Conservation (phyloP, 2,329 filamentous ascomycete species). For the Ceratocystis lukuohia region DNA sequence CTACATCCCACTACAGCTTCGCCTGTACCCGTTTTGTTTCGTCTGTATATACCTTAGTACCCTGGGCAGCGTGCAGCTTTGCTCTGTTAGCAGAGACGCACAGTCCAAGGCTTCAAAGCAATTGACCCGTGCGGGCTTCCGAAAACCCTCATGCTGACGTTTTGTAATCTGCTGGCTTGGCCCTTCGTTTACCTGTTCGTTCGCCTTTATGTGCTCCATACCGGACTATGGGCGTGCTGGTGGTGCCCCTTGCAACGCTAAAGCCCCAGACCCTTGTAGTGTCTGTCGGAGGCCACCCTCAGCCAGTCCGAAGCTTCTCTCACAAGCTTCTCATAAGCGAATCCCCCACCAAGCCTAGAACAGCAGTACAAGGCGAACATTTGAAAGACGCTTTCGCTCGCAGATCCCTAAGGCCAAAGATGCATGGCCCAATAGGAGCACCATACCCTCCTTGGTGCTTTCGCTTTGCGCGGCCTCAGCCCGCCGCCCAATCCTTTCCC, state of each 20-base stretch:
- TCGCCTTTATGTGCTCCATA: neutral
- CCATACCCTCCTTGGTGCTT: neutral
- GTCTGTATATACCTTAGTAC: neutral
- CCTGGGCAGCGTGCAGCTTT: neutral
- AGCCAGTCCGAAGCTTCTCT: neutral
- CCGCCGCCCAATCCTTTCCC: neutral
- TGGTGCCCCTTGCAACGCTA: neutral
- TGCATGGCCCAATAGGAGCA: neutral
- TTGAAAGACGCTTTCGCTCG: neutral
- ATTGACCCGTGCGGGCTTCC: neutral
- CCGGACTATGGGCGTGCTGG: neutral
- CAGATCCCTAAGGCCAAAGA: neutral
- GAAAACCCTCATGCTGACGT: neutral
- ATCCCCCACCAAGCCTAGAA: neutral
- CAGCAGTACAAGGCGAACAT: neutral
- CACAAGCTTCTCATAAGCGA: neutral
- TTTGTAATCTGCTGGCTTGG: neutral
- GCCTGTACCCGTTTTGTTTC: slow-evolving; percentile 1
- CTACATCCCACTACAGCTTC: neutral
- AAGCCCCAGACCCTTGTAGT: slow-evolving; percentile 3
- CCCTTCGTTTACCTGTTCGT: neutral
- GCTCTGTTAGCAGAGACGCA: neutral
- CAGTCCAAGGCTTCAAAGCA: neutral
- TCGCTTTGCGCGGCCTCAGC: neutral
- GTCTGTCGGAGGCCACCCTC: neutral